Conservation (phyloP, 306 rosid genomes). For the Vicia villosa region DNA sequence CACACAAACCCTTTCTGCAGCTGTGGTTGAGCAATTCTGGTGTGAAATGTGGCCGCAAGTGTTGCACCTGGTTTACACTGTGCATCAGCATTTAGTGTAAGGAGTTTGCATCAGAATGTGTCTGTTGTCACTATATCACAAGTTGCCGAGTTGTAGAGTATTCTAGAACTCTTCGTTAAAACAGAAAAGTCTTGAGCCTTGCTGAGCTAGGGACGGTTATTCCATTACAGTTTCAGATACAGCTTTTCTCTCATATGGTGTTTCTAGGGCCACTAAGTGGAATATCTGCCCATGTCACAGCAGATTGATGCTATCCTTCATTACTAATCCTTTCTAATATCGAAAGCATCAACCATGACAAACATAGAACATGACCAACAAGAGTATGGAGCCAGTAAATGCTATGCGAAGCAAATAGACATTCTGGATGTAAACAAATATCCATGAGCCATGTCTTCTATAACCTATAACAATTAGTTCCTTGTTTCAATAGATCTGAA, state of each 20-base stretch:
- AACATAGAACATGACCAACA: slow-evolving; percentile 26
- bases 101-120: not conserved
- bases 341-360: slow-evolving; percentile 12
- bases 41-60: not conserved
- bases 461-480: slow-evolving; percentile 29
- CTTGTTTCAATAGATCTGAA: slow-evolving; percentile 19
- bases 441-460: slow-evolving; percentile 1
- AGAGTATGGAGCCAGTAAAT: slow-evolving; percentile 12
- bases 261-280: not conserved
- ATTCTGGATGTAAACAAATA: slow-evolving; percentile 11
- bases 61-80: not conserved
- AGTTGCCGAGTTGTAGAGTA: not conserved
- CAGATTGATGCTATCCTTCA: not conserved
- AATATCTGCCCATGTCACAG: not conserved
- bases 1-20: not conserved
- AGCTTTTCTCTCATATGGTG: not conserved
- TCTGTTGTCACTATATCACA: not conserved
- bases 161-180: not conserved
- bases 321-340: slow-evolving; percentile 22
- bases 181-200: not conserved
- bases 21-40: not conserved
- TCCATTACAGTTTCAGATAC: not conserved
- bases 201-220: not conserved
- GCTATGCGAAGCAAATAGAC: slow-evolving; percentile 2
- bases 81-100: not conserved